phyloP scores from a whole-genome alignment of 192 early-diverging fungal genomes.

The Chytriomyces hyalinus region DNA sequence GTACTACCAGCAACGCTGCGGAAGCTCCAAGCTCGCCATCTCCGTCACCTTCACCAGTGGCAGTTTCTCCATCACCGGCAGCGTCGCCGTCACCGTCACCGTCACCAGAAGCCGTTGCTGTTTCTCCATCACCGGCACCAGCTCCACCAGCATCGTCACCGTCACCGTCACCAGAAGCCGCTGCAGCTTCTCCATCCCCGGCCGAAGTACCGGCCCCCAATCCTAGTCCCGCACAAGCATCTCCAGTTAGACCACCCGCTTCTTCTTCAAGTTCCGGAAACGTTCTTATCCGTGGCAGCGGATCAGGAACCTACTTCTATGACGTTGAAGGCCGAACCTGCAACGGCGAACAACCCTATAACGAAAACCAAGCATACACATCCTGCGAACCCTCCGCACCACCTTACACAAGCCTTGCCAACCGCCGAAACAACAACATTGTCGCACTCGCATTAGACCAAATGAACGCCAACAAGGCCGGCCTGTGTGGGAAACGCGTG shows the following conservation, averaged over 20 bases:
- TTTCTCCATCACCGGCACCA: background rate
- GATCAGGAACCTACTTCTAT: conserved; percentile 27
- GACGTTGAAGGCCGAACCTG: conserved; percentile 9
- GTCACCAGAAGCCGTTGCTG: background rate
- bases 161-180: background rate
- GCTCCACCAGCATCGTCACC: background rate
- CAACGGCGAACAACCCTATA: background rate
- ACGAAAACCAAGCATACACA: conserved; percentile 27
- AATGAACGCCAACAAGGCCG: conserved; percentile 16
- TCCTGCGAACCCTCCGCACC: conserved; percentile 25
- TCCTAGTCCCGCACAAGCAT: background rate
- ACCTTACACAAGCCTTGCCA: conserved; percentile 2
- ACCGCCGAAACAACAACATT: conserved; percentile 13
- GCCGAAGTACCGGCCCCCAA: background rate
- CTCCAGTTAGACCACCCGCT: background rate
- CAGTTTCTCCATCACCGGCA: no score
- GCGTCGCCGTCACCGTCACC: background rate
- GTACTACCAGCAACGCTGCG: background rate
- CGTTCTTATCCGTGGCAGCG: conserved; percentile 10
- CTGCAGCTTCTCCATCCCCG: background rate
- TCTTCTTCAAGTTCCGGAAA: conserved; percentile 1
- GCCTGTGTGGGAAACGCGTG: conserved; percentile 27
- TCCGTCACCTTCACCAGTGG: background rate
- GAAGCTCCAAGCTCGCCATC: background rate
- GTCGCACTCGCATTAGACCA: conserved; percentile 26